Evolutionary conservation across 2,329 filamentous ascomycete genomes (phyloP), one percentile per base, ranked within the genome.

Genomic region (Colletotrichum liriopes): DNA sequence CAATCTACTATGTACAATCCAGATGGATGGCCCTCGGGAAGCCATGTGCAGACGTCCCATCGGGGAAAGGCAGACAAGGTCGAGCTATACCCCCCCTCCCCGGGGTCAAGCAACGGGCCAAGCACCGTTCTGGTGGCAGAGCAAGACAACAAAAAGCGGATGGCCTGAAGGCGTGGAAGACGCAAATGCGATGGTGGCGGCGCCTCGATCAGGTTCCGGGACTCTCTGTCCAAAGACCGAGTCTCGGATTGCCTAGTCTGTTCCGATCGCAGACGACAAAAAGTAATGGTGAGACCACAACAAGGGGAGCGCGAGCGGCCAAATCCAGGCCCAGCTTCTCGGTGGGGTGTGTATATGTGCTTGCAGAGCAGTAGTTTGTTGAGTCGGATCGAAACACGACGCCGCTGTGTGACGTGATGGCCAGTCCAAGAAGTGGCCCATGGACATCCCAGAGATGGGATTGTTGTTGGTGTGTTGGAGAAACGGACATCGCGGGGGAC

Each of bases 121-220:
- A 29, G 23, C 23, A 29, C 16, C 29, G 29, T 60, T 29, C 41
- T 47, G 41, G 39, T 16, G 18, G 29, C 56, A 45, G 41, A 29
- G 23, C 56, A 9, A 61, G 59, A 61, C 59, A 49, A 35, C 29
- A 16, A 61, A 37, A 61, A 26, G 26, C n/a, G 20, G 20, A 45
- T 47, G 45, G 32, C 41, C 58, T n/a, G 37, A 20, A 45, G 11
- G 11, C 39, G 26, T 18, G 26, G 16, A 39, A 45, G 49, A 32
- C 26, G 7, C 61, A 41, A 47, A 23, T 29, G 23, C 52, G 32
- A 51, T 52, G 35, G 60, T 65, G 66, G 66, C 60, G 60, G 23
- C 60, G 66, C 66, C 66, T 65, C 51, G n/a, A 29, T 52, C 60
- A 69, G 52, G n/a, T 63, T 56, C 66, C 59, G 66, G 66, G 35